Base-by-base conservation (phyloP, 2,329 filamentous ascomycete species). In the Penicillium thymicola region DNA sequence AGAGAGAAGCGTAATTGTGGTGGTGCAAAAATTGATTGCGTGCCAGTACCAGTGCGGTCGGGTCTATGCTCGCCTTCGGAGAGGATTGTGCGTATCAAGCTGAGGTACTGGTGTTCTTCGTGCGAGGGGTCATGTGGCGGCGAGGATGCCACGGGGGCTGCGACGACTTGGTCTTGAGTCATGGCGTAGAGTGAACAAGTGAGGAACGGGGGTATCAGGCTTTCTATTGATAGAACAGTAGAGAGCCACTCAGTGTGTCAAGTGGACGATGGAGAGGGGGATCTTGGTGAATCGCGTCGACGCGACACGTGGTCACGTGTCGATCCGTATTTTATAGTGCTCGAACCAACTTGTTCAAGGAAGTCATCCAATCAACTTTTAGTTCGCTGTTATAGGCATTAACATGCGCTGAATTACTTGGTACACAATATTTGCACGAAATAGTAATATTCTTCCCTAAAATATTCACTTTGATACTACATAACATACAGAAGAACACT, bases 31-130 rank as follows among this genome's bases (percentile, higher is more conserved):
- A 97, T 82, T 10, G 92, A 92, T 69, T 87, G 85, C 11, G 94
- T 99, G 54, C 94, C 94, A 4, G 94, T 99, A 51, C 94, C 94
- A 4, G 94, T 99, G 65, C 90, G 83, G 74, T 99, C 94, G 32
- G 91, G 92, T 18, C 94, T 88, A 71, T 92, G 87, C 74, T 99
- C 94, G 68, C 94, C 94, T 27, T 84, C 78, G 16, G 85, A 79
- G 16, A 99, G 81, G 68, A 97, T 97, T 64, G 90, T 85, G 63
- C 86, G 88, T 60, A 97, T 91, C 27, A 99, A 83, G 67, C 93
- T 83, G 58, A 99, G 86, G 73, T 99, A 99, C 76, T 97, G 94
- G 70, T 92, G 81, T 77, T 99, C 94, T 79, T 97, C 92, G 69
- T 96, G 91, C 25, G 67, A 61, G 50, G 69, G 62, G 54, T 72